These are phyloP conservation scores for Coemansia sp. DNA, from an alignment of 192 early-diverging fungal species.

Conservation along the genomic window DNA sequence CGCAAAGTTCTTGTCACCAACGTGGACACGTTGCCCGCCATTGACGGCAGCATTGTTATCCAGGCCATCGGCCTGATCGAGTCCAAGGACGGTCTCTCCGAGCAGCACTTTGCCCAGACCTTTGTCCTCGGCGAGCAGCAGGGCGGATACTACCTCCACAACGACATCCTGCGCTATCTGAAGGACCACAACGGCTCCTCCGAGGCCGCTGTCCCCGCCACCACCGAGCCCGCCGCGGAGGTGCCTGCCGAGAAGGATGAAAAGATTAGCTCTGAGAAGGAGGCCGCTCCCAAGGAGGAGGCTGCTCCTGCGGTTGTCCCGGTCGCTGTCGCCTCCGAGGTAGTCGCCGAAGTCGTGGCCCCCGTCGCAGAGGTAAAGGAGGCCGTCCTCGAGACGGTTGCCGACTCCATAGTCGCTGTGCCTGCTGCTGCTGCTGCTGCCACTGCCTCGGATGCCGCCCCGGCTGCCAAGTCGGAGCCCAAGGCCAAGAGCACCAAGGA, in stretches of 20 bases:
- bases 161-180: conserved; percentile 93
- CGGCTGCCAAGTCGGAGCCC: conserved; percentile 18
- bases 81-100: conserved; percentile 68
- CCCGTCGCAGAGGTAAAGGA: conserved; percentile 7
- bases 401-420: conserved; percentile 13
- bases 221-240: conserved; percentile 8
- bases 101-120: conserved; percentile 88
- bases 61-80: conserved; percentile 90
- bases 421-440: conserved; percentile 12
- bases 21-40: conserved; percentile 78
- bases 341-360: conserved; percentile 19
- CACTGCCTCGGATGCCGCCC: conserved; percentile 4
- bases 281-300: conserved; percentile 16
- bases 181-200: conserved; percentile 77
- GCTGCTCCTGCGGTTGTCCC: conserved; percentile 14
- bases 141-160: conserved; percentile 87
- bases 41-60: conserved; percentile 75
- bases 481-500: conserved; percentile 42
- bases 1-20: conserved; percentile 84
- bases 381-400: conserved; percentile 13
- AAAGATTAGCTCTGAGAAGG: conserved; percentile 28
- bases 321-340: conserved; percentile 11
- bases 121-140: conserved; percentile 88
- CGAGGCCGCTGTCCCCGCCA: conserved; percentile 23
- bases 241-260: conserved; percentile 36